Percentiles rank a stretch among this genome's conserved stretches.
These are phyloP conservation scores for Astrothelium macrocarpum DNA, from an alignment of 495 filamentous ascomycete genomes.

Conservation along the genomic window DNA sequence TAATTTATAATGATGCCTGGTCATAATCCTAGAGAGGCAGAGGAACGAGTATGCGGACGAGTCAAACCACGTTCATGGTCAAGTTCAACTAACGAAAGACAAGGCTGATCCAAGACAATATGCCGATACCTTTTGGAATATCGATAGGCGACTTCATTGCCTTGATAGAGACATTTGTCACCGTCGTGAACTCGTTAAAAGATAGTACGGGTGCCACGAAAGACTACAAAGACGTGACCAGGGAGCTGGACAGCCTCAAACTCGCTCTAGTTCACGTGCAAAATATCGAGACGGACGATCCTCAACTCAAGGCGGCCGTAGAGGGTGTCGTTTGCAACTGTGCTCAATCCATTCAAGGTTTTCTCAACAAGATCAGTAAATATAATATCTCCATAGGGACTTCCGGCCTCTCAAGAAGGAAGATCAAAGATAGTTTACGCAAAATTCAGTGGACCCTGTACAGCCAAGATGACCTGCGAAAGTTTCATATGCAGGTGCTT, in stretches of 20 bases:
- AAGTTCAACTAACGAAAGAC: no score
- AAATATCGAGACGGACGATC: not conserved
- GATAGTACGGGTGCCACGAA: not conserved
- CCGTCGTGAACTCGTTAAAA: not conserved
- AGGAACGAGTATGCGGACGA: no score
- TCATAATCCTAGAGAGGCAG: no score
- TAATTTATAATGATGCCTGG: no score
- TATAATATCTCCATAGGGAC: not conserved
- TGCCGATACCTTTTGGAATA: not conserved
- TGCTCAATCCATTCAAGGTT: not conserved
- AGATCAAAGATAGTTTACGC: not conserved
- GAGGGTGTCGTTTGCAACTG: not conserved
- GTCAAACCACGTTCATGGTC: no score
- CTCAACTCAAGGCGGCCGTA: not conserved
- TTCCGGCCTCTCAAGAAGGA: not conserved
- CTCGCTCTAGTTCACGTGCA: not conserved
- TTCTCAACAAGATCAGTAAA: not conserved
- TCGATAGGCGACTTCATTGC: constrained; percentile 8
- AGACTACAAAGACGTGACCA: not conserved
- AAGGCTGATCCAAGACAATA: not conserved
- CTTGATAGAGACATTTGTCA: constrained; percentile 3
- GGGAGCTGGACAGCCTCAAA: constrained; percentile 7
- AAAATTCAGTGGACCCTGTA: constrained; percentile 9
- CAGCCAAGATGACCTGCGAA: constrained; percentile 4
- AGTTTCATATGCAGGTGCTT: not conserved